A percentile compares a stretch with the other conserved stretches of the same genome.
These are phyloP conservation scores for Amanita pallidorosea DNA, from an alignment of 768 basidiomycete genomes.

Conservation along the genomic window DNA sequence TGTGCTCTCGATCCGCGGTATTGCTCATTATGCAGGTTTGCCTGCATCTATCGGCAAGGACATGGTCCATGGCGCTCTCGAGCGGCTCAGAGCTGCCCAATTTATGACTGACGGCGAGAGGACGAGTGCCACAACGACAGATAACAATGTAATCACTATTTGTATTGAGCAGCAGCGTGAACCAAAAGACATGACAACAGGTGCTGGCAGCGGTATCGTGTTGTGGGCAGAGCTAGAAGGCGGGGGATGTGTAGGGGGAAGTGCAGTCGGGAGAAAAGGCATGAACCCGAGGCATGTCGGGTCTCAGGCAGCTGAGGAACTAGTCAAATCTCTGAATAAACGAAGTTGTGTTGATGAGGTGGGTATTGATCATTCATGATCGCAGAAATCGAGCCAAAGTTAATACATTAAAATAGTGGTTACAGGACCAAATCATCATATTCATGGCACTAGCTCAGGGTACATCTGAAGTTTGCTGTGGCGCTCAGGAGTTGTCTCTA, in stretches of 20 bases:
- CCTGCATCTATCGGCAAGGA: constrained; percentile 40
- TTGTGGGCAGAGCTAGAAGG: constrained; percentile 65
- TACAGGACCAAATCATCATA: constrained; percentile 70
- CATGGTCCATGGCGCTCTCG: constrained; percentile 45
- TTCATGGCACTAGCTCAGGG: constrained; percentile 68
- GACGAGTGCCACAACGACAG: constrained; percentile 4
- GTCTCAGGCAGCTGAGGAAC: constrained; percentile 46
- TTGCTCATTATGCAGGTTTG: constrained; percentile 59
- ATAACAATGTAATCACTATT: constrained; percentile 19
- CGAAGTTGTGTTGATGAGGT: constrained; percentile 73
- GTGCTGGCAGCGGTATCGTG: constrained; percentile 61
- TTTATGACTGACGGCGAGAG: constrained; percentile 11
- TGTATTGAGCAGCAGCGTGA: constrained; percentile 32
- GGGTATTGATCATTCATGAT: constrained; percentile 4
- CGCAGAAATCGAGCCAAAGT: neutral
- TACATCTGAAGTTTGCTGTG: constrained; percentile 42
- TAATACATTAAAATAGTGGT: constrained; percentile 17
- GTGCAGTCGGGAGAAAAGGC: constrained; percentile 49
- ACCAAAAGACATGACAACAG: constrained; percentile 31
- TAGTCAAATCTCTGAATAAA: constrained; percentile 45
- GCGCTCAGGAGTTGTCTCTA: constrained; percentile 45
- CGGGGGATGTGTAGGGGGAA: constrained; percentile 61
- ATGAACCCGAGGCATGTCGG: constrained; percentile 38
- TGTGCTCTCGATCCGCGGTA: constrained; percentile 40
- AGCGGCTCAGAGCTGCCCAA: constrained; percentile 30